Evolutionary conservation across 1,139 yeast species (phyloP).

Genomic region (Tardiomyces blankii): DNA sequence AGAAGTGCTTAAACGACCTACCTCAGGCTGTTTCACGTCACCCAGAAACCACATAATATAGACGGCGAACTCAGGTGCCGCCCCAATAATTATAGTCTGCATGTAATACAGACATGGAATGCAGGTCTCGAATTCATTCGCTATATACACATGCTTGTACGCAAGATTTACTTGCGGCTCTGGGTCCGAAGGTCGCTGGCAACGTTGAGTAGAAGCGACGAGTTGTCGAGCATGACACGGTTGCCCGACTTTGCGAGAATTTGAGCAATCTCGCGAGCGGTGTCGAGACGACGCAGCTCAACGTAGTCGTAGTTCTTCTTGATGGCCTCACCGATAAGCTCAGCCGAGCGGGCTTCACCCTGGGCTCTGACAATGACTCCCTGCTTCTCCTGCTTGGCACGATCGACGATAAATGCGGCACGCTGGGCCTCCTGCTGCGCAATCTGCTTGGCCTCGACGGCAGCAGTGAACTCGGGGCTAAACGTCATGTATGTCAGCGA

Average conservation of each 20-base stretch:
- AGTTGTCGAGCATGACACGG: conserved; percentile 83
- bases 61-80: too few relatives aligned
- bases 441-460: conserved; percentile 97
- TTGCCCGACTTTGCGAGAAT: conserved; percentile 83
- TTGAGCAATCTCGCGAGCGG: conserved; percentile 91
- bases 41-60: too few relatives aligned
- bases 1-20: too few relatives aligned
- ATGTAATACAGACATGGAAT: too few relatives aligned
- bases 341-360: conserved; percentile 98
- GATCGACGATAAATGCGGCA: conserved; percentile 93
- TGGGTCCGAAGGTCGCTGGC: conserved; percentile 40
- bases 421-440: conserved; percentile 99
- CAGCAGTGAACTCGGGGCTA: conserved; percentile 94
- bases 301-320: conserved; percentile 93
- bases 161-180: neutral
- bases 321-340: conserved; percentile 97
- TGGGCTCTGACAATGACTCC: conserved; percentile 92
- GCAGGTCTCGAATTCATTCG: neutral
- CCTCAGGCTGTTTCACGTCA: too few relatives aligned
- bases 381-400: conserved; percentile 95
- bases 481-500: conserved; percentile 94
- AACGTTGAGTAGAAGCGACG: conserved; percentile 82
- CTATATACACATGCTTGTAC: neutral
- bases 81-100: too few relatives aligned
- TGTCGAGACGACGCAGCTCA: conserved; percentile 90